Evolutionary conservation across 345 rosid species (phyloP), one percentile per base, ranked within the genome.

Genomic region (Firmiana major): DNA sequence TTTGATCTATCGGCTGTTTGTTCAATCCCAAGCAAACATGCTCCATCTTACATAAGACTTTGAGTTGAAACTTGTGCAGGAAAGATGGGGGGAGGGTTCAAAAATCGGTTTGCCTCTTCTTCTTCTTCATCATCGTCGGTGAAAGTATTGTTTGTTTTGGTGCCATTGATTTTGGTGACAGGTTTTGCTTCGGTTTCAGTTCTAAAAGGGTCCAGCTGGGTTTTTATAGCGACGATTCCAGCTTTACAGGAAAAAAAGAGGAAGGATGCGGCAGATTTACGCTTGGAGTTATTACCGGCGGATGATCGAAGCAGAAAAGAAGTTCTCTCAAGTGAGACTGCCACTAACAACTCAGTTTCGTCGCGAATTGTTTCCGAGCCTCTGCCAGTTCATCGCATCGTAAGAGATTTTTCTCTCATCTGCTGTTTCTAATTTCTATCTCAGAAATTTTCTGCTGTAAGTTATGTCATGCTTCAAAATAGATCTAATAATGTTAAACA

Each of bases 171-270:
- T 36, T 36, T 36, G 40, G 40, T 4, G 40, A 36, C 40, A 36
- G 40, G 79, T 64, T 79, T 81, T 34, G 76, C 87, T 63, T 77
- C 71, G 40, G 55, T 89, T 22, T 75, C 79, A 51, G 84, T 86
- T 77, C 86, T 88, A 2, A 79, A 72, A 60, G 45, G 69, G 12
- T 34, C 46, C n/a, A n/a, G n/a, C n/a, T n/a, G n/a, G n/a, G n/a
- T n/a, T n/a, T n/a, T n/a, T n/a, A n/a, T n/a, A n/a, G n/a, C n/a
- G n/a, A n/a, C n/a, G n/a, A n/a, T n/a, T n/a, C n/a, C n/a, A n/a
- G n/a, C n/a, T n/a, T n/a, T n/a, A n/a, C n/a, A n/a, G n/a, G n/a
- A n/a, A n/a, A n/a, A n/a, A n/a, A n/a, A n/a, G n/a, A n/a, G n/a
- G n/a, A n/a, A n/a, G n/a, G n/a, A n/a, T n/a, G n/a, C n/a, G n/a